Evolutionary conservation across 371 early-diverging fungal species (phyloP).

Genomic region (Nosema muscidifuracis): DNA sequence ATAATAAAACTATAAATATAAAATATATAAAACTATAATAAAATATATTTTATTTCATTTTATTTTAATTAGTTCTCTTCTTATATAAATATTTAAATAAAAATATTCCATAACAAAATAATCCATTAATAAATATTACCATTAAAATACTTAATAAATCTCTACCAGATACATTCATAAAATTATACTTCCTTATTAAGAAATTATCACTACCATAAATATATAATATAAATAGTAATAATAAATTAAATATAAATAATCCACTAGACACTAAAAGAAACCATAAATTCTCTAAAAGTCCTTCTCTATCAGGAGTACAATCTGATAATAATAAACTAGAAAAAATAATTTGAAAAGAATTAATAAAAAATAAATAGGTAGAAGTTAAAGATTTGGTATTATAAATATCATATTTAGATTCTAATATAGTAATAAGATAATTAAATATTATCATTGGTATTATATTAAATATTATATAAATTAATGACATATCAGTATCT

Average conservation of each 20-base stretch:
- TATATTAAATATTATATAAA: constrained; percentile 5
- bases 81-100: too few relatives aligned
- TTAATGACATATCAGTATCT: not conserved
- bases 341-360: constrained; percentile 1
- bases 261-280: not conserved
- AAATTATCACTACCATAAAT: not conserved
- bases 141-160: not conserved
- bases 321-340: constrained; percentile 8
- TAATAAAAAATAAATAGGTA: constrained; percentile 21
- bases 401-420: not conserved
- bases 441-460: not conserved
- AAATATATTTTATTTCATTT: too few relatives aligned
- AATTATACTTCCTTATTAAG: not conserved
- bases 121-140: not conserved
- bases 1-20: too few relatives aligned
- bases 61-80: too few relatives aligned
- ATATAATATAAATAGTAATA: not conserved
- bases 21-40: too few relatives aligned
- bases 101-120: too few relatives aligned
- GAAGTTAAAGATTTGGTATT: not conserved
- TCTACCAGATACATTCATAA: not conserved
- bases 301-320: constrained; percentile 11
- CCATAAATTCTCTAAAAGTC: not conserved
- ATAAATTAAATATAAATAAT: not conserved
- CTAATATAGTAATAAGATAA: not conserved